Evolutionary conservation across 768 basidiomycete genomes (phyloP), one percentile per base, ranked within the genome.

Genomic region (Phaeotremella fagi): DNA sequence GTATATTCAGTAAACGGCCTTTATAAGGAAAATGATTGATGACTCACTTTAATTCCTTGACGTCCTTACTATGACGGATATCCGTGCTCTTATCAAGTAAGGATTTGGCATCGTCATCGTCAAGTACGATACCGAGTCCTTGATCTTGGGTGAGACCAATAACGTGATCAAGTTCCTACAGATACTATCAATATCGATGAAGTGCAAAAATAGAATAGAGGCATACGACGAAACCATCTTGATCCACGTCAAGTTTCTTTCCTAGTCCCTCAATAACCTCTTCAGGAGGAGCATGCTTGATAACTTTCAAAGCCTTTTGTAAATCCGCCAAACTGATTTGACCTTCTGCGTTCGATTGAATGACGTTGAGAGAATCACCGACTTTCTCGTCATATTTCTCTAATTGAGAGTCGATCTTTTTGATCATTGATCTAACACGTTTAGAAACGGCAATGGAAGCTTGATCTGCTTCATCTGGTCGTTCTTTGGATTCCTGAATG

Each of bases 381-480:
- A 78, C 75, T 54, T 87, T 86, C 37, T 79, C 79, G 73, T 99
- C 95, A 76, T 98, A 98, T 55, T 85, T 90, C 64, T 88, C 82
- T 14, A 98, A 81, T 71, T 98, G 95, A 28, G 79, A 73, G 77
- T 98, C 94, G 72, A 99, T 85, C 79, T 95, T 94, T 61, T 85
- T 90, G 43, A 99, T 81, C 90, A 98, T 97, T 22, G 82, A 81
- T 49, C 90, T 86, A 74, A 99, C 92, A 45, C 90, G 88, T 78
- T 97, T 94, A 55, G 90, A 91, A 54, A 98, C 79, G n/a, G 86
- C 88, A 53, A 75, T 66, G 81, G 87, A 48, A 82, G 70, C 58
- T 22, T 63, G 56, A 52, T 74, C 72, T 24, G 60, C 51, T 31
- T 73, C 75, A 24, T 73, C 72, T 24, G 64, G 71, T 38, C 68